Percentiles rank a stretch among this genome's conserved stretches.
Evolutionary conservation across 306 rosid species (phyloP).

Genomic region (Hippophae rhamnoides): DNA sequence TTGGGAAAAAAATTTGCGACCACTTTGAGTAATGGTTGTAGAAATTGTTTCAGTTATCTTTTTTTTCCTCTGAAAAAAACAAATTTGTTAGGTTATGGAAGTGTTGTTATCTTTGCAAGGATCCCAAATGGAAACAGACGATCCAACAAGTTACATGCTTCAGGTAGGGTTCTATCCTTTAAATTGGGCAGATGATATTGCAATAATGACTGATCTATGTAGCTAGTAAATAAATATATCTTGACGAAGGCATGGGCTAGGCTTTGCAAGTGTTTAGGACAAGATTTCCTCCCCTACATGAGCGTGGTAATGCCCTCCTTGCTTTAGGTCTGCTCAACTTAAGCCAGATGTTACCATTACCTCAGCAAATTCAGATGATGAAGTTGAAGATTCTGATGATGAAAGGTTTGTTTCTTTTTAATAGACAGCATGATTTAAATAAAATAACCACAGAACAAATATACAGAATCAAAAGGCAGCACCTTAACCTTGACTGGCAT

Average conservation of each 20-base stretch:
- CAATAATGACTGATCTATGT: slow-evolving; percentile 1
- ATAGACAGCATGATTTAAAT: too few species aligned
- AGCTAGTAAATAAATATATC: background rate
- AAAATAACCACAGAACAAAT: too few species aligned
- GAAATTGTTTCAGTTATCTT: too few species aligned
- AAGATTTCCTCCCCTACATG: slow-evolving; percentile 98
- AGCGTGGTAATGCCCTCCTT: slow-evolving; percentile 95
- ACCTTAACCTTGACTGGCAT: too few species aligned
- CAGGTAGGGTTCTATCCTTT: slow-evolving; percentile 41
- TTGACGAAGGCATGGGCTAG: slow-evolving; percentile 89
- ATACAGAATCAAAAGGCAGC: too few species aligned
- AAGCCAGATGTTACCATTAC: slow-evolving; percentile 98
- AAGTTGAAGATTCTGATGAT: slow-evolving; percentile 86
- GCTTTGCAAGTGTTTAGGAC: slow-evolving; percentile 96
- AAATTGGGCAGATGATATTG: background rate
- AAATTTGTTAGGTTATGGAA: slow-evolving; percentile 73
- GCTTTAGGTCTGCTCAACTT: slow-evolving; percentile 91
- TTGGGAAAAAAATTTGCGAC: too few species aligned
- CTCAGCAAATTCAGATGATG: slow-evolving; percentile 85
- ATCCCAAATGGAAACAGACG: slow-evolving; percentile 91
- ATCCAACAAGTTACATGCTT: slow-evolving; percentile 95
- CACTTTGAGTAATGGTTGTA: too few species aligned
- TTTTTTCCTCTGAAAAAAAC: background rate
- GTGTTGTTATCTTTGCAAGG: slow-evolving; percentile 96
- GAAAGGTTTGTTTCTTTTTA: slow-evolving; percentile 51